Evolutionary conservation across 2,329 filamentous ascomycete species (phyloP), one percentile per base, ranked within the genome.

Genomic region (Cercospora beticola): DNA sequence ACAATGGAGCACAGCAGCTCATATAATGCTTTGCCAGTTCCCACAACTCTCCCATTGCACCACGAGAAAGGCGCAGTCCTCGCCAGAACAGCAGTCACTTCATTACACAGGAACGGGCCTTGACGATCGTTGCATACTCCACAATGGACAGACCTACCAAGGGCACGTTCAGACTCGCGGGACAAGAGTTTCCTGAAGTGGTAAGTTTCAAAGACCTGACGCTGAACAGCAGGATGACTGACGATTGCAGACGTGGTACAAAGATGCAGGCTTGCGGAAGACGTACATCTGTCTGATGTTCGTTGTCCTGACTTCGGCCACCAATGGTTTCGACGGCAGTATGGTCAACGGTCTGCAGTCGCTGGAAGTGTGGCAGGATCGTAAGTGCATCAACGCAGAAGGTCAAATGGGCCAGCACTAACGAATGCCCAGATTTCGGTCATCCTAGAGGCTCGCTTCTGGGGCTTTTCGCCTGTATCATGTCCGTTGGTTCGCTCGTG

Each of bases 301-400:
- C 68, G 74, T 79, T 21, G 74, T 78, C 23, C 68, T 79, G 26
- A 75, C 76, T 23, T 74, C 73, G 18, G 74, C 75, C 14, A 85
- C 84, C 5, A 83, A 82, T 66, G 83, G 83, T 1, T 85, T 84
- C 62, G 83, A 85, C 72, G 83, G 82, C 3, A 82, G 80, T 18
- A 83, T 86, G 79, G 83, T 85, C 79, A 85, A 86, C 69, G 81
- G 80, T 5, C 72, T 86, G 0, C 83, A 86, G 69, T 79, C 82
- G 4, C 79, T 86, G 65, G 65, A 72, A 0, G 76, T 80, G 54
- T 86, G 84, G 84, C 73, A 81, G 67, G 68, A 76, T 4, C 82
- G 80, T 80, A 68, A 72, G 79, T 73, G 33, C 16, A 5, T 57
- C 6, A 5, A 23, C n/a, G 49, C n/a, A 23, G 12, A 9, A 10